phyloP scores from a whole-genome alignment of 2,329 filamentous ascomycete species.

The Coccinonectria pachysandricola region DNA sequence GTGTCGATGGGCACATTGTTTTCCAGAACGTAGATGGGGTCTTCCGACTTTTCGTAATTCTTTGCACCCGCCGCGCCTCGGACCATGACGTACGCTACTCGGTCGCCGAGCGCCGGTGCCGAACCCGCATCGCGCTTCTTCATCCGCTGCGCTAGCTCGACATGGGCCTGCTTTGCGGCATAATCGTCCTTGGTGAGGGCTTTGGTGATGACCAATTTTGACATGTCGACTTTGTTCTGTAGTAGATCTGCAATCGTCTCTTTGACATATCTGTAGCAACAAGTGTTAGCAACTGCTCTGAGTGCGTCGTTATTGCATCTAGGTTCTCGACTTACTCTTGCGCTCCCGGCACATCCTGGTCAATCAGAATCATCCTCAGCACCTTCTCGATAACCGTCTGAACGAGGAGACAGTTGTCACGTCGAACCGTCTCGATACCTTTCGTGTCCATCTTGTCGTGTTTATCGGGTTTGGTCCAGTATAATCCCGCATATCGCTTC shows the following conservation, averaged over 20 bases:
- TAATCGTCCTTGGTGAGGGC: slow-evolving; percentile 87
- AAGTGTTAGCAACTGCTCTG: too few relatives aligned
- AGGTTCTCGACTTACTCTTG: slow-evolving; percentile 62
- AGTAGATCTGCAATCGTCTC: slow-evolving; percentile 88
- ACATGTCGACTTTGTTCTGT: slow-evolving; percentile 98
- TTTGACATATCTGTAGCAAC: slow-evolving; percentile 95
- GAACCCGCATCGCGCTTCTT: slow-evolving; percentile 93
- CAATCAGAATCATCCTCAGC: slow-evolving; percentile 88
- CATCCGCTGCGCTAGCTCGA: slow-evolving; percentile 93
- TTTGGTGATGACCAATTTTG: slow-evolving; percentile 97
- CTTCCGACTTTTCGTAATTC: slow-evolving; percentile 95
- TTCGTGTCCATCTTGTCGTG: slow-evolving; percentile 99
- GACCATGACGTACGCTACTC: slow-evolving; percentile 96
- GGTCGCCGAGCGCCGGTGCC: slow-evolving; percentile 83
- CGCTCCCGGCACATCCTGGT: slow-evolving; percentile 79
- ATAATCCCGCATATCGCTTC: slow-evolving; percentile 96
- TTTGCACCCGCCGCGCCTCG: slow-evolving; percentile 82
- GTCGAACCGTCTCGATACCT: slow-evolving; percentile 93
- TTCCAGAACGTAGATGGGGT: slow-evolving; percentile 93
- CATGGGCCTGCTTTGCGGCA: slow-evolving; percentile 85
- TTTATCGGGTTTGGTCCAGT: slow-evolving; percentile 90
- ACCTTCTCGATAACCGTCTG: slow-evolving; percentile 98
- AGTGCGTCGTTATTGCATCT: slow-evolving; percentile 25
- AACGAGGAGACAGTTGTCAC: slow-evolving; percentile 92
- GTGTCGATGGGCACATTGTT: slow-evolving; percentile 98